Percentiles rank a stretch among this genome's conserved stretches.
Evolutionary conservation across 2,329 filamentous ascomycete genomes (phyloP).

Genomic region (Cytospora schulzeri): DNA sequence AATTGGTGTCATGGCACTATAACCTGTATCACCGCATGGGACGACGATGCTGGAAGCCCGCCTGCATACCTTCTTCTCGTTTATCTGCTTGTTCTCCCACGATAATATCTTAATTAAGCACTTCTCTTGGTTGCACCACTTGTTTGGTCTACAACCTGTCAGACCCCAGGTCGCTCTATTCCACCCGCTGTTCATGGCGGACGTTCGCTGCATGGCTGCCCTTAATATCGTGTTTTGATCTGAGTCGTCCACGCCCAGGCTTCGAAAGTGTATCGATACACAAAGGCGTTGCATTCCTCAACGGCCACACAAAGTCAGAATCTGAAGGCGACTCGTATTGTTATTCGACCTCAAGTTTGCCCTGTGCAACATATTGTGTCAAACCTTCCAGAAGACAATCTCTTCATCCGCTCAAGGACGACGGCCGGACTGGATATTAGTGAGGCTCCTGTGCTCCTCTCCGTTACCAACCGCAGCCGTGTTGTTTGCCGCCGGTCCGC

Average conservation of each 20-base stretch:
- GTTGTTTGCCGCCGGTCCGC: constrained; percentile 12
- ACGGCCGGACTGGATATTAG: constrained; percentile 6
- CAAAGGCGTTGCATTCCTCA: constrained; percentile 13
- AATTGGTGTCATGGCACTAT: constrained; percentile 18
- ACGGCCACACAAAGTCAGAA: constrained; percentile 17
- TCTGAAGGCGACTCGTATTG: constrained; percentile 19
- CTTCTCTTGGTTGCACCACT: not conserved
- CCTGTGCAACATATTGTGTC: constrained; percentile 18
- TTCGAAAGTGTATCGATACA: constrained; percentile 14
- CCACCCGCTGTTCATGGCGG: constrained; percentile 11
- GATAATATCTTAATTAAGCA: constrained; percentile 8
- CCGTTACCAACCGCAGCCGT: not conserved
- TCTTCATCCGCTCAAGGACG: constrained; percentile 15
- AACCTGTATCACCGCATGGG: constrained; percentile 23
- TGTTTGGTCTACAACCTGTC: constrained; percentile 18
- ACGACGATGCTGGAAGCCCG: constrained; percentile 24
- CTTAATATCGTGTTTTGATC: constrained; percentile 23
- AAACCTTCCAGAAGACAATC: constrained; percentile 1
- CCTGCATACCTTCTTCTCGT: constrained; percentile 21
- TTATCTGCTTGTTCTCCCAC: constrained; percentile 2
- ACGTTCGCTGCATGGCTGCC: constrained; percentile 6
- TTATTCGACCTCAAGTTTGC: constrained; percentile 18
- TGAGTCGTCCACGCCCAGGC: constrained; percentile 15
- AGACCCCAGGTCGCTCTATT: constrained; percentile 12
- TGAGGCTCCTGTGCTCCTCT: constrained; percentile 11